Evolutionary conservation across 1,139 yeast genomes (phyloP), one percentile per base, ranked within the genome.

Genomic region (Lodderomyces orthopsilosis): DNA sequence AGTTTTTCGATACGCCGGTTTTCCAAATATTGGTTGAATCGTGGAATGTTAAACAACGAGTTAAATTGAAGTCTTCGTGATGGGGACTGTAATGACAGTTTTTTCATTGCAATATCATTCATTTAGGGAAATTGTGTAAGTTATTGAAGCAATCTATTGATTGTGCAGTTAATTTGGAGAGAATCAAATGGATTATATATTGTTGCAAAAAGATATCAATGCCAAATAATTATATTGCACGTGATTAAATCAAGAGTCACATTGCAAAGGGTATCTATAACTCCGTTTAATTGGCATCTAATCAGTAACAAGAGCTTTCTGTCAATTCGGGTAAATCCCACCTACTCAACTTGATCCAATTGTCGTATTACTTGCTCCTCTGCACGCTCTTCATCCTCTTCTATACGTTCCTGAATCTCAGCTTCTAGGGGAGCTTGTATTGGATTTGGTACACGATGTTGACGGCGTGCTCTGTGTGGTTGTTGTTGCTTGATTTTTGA

Each of bases 401-500:
- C 19, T 28, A 14, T 4, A 14, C 5, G 12, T 3, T 13, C 17
- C 15, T 28, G 18, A 6, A 28, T 15, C 15, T 30, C 34, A 15
- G 6, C 7, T n/a, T n/a, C n/a, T n/a, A n/a, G n/a, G n/a, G n/a
- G n/a, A n/a, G n/a, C n/a, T n/a, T n/a, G n/a, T n/a, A n/a, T n/a
- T n/a, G n/a, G n/a, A n/a, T n/a, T n/a, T 9, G 34, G 34, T 8
- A 15, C 19, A 14, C n/a, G 34, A 15, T 19, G 34, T 30, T 14
- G 34, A 15, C 34, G 34, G 15, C 34, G 34, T 5, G 3, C 9
- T 6, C 8, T 17, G n/a, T n/a, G 10, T 14, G 34, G 34, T 8
- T 13, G 19, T 15, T 30, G 34, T 17, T 45, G 35, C 38, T 48
- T 47, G 12, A 56, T 47, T 37, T 45, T 50, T 3, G 46, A 35